A percentile compares a stretch with the other conserved stretches of the same genome.
These are phyloP conservation scores for Ophiostoma sp. DNA, from an alignment of 2,329 filamentous ascomycete species.

Conservation along the genomic window DNA sequence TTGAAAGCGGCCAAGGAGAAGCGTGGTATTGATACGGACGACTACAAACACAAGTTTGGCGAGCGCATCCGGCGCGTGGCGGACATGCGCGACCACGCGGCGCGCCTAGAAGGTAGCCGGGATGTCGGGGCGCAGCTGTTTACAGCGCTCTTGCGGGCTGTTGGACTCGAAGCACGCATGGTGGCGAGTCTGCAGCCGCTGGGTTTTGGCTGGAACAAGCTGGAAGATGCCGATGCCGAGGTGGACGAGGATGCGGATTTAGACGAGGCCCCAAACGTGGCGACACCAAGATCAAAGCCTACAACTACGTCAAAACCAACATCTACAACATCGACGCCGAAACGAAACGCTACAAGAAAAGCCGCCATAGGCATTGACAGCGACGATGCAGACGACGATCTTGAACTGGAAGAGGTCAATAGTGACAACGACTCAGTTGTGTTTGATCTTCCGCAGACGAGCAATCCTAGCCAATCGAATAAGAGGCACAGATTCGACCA, in stretches of 20 bases:
- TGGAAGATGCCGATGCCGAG: slow-evolving; percentile 65
- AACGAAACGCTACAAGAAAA: no score
- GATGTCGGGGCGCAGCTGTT: slow-evolving; percentile 88
- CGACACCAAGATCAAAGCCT: not conserved
- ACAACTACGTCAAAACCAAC: not conserved
- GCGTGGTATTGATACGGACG: slow-evolving; percentile 33
- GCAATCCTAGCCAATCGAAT: not conserved
- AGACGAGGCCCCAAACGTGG: not conserved
- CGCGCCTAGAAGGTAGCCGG: slow-evolving; percentile 69
- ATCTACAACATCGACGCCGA: not conserved
- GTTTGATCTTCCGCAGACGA: slow-evolving; percentile 41
- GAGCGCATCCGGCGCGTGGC: slow-evolving; percentile 64
- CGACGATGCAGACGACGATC: slow-evolving; percentile 28
- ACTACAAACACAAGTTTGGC: slow-evolving; percentile 52
- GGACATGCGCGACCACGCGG: slow-evolving; percentile 64
- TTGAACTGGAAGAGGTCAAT: slow-evolving; percentile 47
- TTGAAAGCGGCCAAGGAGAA: slow-evolving; percentile 58
- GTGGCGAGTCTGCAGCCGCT: slow-evolving; percentile 78
- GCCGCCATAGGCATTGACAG: not conserved
- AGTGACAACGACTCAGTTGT: slow-evolving; percentile 56
- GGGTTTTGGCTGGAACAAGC: slow-evolving; percentile 86
- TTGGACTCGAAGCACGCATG: slow-evolving; percentile 78
- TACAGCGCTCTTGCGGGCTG: slow-evolving; percentile 70
- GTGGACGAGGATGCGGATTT: slow-evolving; percentile 33
- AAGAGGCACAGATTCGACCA: slow-evolving; percentile 50